Percentiles rank a stretch among this genome's conserved stretches.
phyloP scores from a whole-genome alignment of 345 rosid species.

The Aegle marmelos region DNA sequence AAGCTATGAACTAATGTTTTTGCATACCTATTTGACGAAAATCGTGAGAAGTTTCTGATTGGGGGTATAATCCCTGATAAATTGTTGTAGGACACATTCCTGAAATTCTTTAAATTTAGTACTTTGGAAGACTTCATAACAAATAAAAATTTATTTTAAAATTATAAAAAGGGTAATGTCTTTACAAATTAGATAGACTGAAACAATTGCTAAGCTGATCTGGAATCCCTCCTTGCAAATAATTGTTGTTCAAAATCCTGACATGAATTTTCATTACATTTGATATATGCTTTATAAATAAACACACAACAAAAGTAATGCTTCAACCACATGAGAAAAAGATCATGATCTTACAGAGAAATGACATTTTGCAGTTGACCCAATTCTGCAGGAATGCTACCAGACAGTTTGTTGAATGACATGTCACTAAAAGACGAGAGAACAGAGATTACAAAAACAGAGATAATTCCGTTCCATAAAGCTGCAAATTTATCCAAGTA shows the following conservation, averaged over 20 bases:
- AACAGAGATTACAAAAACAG: not conserved
- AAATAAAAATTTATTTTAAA: not conserved
- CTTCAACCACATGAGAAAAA: not conserved
- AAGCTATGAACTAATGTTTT: not conserved
- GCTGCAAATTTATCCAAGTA: not conserved
- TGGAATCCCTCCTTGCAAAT: slow-evolving; percentile 76
- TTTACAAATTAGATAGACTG: slow-evolving; percentile 61
- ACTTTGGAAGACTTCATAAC: not conserved
- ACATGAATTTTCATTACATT: not conserved
- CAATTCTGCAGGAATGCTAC: slow-evolving; percentile 67
- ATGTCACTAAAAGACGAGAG: slow-evolving; percentile 48
- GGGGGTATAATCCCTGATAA: slow-evolving; percentile 70
- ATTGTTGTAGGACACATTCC: slow-evolving; percentile 89
- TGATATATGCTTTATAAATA: not conserved
- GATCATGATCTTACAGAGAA: slow-evolving; percentile 56
- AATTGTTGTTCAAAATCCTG: slow-evolving; percentile 78
- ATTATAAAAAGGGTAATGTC: slow-evolving; percentile 9
- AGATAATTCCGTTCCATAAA: not conserved
- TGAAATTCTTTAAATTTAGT: slow-evolving; percentile 11
- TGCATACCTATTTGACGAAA: slow-evolving; percentile 61
- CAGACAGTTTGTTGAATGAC: slow-evolving; percentile 68
- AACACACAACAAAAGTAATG: not conserved
- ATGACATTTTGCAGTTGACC: slow-evolving; percentile 80
- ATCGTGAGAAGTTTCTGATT: slow-evolving; percentile 59
- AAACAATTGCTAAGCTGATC: slow-evolving; percentile 78